These are phyloP conservation scores for Soucietia sequanensis DNA, from an alignment of 805 yeast species.

Conservation along the genomic window DNA sequence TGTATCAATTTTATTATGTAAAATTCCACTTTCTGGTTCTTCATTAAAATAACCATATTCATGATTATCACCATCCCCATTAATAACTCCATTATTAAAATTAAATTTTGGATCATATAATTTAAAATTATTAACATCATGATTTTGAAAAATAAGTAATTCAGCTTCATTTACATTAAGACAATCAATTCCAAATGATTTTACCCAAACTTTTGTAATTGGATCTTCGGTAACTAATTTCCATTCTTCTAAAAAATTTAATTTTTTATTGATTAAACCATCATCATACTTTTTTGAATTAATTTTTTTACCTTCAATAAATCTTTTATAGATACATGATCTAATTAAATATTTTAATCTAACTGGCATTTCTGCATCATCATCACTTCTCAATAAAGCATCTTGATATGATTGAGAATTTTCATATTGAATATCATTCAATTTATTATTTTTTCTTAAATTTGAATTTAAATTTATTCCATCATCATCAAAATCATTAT, in stretches of 20 bases:
- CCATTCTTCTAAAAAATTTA: conserved; percentile 43
- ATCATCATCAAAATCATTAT: conserved; percentile 7
- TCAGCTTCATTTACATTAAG: conserved; percentile 54
- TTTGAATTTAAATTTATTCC: conserved; percentile 4
- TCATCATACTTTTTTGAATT: too few species aligned
- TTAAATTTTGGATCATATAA: conserved; percentile 26
- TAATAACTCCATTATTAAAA: conserved; percentile 8
- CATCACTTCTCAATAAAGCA: conserved; percentile 23
- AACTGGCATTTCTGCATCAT: conserved; percentile 47
- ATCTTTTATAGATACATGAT: conserved; percentile 56
- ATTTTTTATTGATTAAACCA: conserved; percentile 19
- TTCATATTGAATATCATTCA: conserved; percentile 28
- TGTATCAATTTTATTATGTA: conserved; percentile 36
- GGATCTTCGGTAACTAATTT: conserved; percentile 60
- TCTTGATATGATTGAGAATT: conserved; percentile 22
- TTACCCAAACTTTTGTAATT: conserved; percentile 51
- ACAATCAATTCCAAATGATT: conserved; percentile 52
- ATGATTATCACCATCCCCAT: background rate
- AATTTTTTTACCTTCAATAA: conserved; percentile 39
- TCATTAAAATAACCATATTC: conserved; percentile 6
- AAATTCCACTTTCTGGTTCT: conserved; percentile 23
- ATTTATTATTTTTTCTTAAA: conserved; percentile 6
- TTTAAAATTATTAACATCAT: conserved; percentile 30
- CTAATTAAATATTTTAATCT: conserved; percentile 55
- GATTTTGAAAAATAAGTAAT: conserved; percentile 33